Base-by-base conservation (phyloP, 768 basidiomycete genomes). In the Leccinum sublutescens region DNA sequence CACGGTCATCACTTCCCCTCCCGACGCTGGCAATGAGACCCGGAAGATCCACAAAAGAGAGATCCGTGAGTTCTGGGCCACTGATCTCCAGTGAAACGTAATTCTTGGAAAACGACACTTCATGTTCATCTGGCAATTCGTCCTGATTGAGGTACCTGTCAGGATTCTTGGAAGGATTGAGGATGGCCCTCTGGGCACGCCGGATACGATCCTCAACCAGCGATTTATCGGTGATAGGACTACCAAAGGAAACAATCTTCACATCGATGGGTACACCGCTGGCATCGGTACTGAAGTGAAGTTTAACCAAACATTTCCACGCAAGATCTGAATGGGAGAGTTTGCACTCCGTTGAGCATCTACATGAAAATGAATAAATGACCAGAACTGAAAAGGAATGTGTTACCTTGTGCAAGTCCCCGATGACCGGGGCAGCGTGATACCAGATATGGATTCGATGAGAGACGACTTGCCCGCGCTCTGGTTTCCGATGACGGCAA, bases 391-490 rank as follows among this genome's bases (percentile, higher is more conserved):
- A 23, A 40, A 17, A 40, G 2, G n/a, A 4, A 10, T 1, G 29
- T 63, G 61, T 40, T 60, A 85, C 89, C 89, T 78, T 1, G 89
- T 92, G 60, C 89, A 91, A 0, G 89, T 90, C 0, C 89, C 89
- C n/a, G 83, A 77, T 0, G 85, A 86, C 10, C 88, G 80, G 23
- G 88, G 88, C 0, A 91, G 74, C 0, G 81, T 86, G 17, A 91
- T 82, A 0, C 88, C 87, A 0, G 87, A 88, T 49, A 91, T 89
- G 0, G 86, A 81, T 63, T 91, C 89, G 11, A 91, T 90, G 4
- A 91, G 77, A 0, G 89, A 91, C 0, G 87, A 89, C 64, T 91
- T 91, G 0, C 89, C 89, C 0, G 86, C 87, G 48, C 85, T 87
- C 62, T 91, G 89, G 2, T 78, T 80, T 1, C 89, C 89, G 17